Evolutionary conservation across 2,329 filamentous ascomycete species (phyloP).

Genomic region (Diaporthe destruens): DNA sequence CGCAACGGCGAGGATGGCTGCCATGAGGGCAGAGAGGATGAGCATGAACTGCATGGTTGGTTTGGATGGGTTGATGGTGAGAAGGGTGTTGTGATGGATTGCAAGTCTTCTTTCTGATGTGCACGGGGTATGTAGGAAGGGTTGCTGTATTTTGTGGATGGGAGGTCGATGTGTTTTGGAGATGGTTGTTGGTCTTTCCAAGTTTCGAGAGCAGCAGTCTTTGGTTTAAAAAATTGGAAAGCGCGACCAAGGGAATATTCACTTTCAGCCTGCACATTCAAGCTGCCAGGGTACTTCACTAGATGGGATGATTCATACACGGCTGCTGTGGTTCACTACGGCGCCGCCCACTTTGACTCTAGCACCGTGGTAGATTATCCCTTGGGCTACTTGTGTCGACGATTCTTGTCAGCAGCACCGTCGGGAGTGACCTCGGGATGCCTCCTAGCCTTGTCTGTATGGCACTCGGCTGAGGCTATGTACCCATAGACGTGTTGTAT

Average conservation of each 20-base stretch:
- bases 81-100: neutral
- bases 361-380: too few species aligned
- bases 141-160: neutral
- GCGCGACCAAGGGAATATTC: neutral
- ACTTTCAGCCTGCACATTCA: neutral
- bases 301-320: neutral
- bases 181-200: too few species aligned
- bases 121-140: neutral
- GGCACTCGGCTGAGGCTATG: too few species aligned
- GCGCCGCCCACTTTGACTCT: too few species aligned
- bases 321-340: neutral
- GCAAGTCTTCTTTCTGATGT: neutral
- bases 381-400: too few species aligned
- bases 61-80: neutral
- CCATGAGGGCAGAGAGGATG: neutral
- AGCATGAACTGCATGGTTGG: neutral
- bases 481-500: too few species aligned
- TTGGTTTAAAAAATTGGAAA: neutral
- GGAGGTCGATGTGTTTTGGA: neutral
- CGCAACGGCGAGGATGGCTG: neutral
- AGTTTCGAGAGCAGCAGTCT: neutral
- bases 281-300: neutral
- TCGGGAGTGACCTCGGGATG: too few species aligned
- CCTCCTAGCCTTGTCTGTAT: too few species aligned
- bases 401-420: too few species aligned